Evolutionary conservation across 768 basidiomycete species (phyloP), one percentile per base, ranked within the genome.

Genomic region (Mycena pura): DNA sequence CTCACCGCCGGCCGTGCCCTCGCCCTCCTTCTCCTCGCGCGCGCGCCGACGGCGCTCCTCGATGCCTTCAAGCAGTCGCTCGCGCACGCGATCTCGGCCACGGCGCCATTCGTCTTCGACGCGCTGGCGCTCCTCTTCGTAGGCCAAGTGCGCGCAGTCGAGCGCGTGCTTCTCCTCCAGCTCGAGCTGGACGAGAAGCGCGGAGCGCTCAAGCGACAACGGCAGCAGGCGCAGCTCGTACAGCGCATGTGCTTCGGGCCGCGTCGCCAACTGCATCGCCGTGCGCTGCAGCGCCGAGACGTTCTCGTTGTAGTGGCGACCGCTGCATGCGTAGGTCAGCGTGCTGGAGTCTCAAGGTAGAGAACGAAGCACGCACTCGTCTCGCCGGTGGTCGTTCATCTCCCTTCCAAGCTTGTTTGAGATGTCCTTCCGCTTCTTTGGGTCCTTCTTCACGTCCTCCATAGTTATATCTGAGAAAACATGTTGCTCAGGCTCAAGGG

Each of bases 11-110:
- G 85, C 81, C 15, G 86, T 87, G n/a, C 90, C 92, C 67, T 95
- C 93, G 62, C 92, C 91, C 60, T 94, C 93, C 70, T 93, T 94
- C 77, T 95, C 93, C 63, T 95, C 93, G 51, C 93, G 78, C 27
- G 93, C 93, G 60, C 90, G 77, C 65, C 87, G 80, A 55, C 92
- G 75, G 28, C 92, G 81, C 69, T 95, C 93, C 72, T 93, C 92
- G 64, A 95, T 90, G 27, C 93, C 91, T 68, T 94, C 93, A 15
- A 93, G 73, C 28, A 95, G 78, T 15, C 92, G 81, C 68, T 93
- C 91, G 8, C 90, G 79, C 17, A 94, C 88, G 27, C 88, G 79
- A 40, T 91, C 91, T 44, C 88, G 80, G 4, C 93, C 92, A 41
- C 84, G 82, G 64, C 81, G 83, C 87, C 88, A 93, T 69, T 94